Evolutionary conservation across 371 early-diverging fungal genomes (phyloP), one percentile per base, ranked within the genome.

Genomic region (Apophysomyces ossiformis): DNA sequence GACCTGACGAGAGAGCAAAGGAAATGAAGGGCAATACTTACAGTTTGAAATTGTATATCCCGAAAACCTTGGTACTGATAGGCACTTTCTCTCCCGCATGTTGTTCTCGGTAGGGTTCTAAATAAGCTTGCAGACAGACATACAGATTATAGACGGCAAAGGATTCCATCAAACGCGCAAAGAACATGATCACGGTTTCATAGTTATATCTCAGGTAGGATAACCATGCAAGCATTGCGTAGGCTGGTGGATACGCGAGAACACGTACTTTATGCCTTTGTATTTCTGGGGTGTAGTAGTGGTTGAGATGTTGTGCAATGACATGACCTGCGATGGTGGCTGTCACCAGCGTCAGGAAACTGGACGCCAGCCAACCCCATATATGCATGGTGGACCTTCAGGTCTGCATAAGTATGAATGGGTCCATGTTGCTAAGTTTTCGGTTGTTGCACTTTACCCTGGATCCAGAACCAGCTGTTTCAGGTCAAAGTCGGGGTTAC

Each of bases 211-310:
- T 41, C 56, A 65, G 50, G 45, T 66, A 70, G 7, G 67, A 36
- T 11, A 70, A 39, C 67, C 67, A 70, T 7, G 70, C 59, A 12
- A 65, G 50, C 21, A 65, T 16, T 5, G 70, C 46, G 32, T 65
- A 70, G 37, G 62, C 45, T 15, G 67, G 63, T n/a, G 70, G 70
- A 11, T 70, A 70, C 12, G 67, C 57, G 7, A 70, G 44, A 4
- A 70, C 60, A n/a, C 70, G 62, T 11, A 70, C 66, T 59, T 70
- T 70, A 46, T 70, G 70, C 1, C 70, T 62, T 18, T 70, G 70
- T 47, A 63, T 66, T 13, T 37, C 35, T 12, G 70, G 70, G 7
- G 60, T 47, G 8, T 47, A 43, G 57, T 67, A 67, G 46, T 67
- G 57, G 7, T 46, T 15, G 7, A 67, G 43, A 58, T 67, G 68